phyloP scores from a whole-genome alignment of 176 grass and related monocot species.

The Cenchrus fungigraminus region DNA sequence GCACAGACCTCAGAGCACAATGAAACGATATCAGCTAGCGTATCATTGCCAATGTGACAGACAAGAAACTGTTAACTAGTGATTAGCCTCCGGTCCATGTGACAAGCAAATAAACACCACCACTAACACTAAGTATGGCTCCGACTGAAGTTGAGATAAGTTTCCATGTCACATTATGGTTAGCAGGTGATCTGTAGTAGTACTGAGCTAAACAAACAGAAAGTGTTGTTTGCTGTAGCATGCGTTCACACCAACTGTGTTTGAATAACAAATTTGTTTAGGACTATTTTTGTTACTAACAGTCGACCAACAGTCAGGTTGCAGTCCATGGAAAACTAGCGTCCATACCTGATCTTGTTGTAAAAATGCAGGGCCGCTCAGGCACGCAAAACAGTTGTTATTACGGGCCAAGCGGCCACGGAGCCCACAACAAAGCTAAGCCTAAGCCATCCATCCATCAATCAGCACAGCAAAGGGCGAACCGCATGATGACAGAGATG shows the following conservation, averaged over 20 bases:
- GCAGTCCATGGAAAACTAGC: neutral
- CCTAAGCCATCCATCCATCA: neutral
- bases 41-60: neutral
- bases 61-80: neutral
- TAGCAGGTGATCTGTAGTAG: neutral
- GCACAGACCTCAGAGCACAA: neutral
- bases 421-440: slow-evolving; percentile 6
- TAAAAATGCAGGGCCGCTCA: neutral
- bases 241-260: neutral
- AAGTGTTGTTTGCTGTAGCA: neutral
- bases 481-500: slow-evolving; percentile 1
- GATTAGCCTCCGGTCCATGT: neutral
- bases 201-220: neutral
- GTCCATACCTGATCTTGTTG: neutral
- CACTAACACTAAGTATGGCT: neutral
- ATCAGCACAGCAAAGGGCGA: neutral
- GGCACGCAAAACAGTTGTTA: neutral
- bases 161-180: neutral
- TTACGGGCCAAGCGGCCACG: neutral
- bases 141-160: neutral
- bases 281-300: neutral
- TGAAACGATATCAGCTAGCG: neutral
- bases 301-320: neutral
- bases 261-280: neutral
- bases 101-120: neutral